Conservation (phyloP, 108 stramenopile species). For the Skeletonema grethae region DNA sequence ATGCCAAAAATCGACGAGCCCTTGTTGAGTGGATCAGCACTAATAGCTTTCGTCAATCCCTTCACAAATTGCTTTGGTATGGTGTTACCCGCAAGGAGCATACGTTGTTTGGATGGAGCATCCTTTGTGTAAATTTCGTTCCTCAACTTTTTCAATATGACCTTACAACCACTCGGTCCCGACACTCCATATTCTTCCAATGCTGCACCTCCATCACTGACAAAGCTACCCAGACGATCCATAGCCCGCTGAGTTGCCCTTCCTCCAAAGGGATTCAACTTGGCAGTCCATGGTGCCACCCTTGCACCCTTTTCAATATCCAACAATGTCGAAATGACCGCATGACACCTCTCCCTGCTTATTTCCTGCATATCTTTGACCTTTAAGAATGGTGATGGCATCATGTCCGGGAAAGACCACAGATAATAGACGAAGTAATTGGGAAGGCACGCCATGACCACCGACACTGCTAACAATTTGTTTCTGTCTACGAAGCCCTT, state of each 20-base stretch:
- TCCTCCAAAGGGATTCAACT: conserved; percentile 81
- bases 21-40: conserved; percentile 46
- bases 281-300: conserved; percentile 62
- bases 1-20: conserved; percentile 66
- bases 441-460: conserved; percentile 69
- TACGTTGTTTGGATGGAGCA: conserved; percentile 26
- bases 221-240: conserved; percentile 36
- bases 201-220: conserved; percentile 6
- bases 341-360: conserved; percentile 67
- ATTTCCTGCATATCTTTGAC: conserved; percentile 48
- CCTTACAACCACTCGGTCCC: conserved; percentile 43
- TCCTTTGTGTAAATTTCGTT: conserved; percentile 40
- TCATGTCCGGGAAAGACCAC: conserved; percentile 80
- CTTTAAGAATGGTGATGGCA: conserved; percentile 75
- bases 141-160: conserved; percentile 44
- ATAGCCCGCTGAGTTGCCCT: conserved; percentile 44
- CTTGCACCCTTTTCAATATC: conserved; percentile 66
- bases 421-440: conserved; percentile 77
- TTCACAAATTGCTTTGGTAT: conserved; percentile 63
- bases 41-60: conserved; percentile 58
- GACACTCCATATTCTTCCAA: conserved; percentile 20
- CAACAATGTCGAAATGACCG: conserved; percentile 67
- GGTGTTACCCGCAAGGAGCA: conserved; percentile 32
- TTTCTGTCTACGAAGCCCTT: conserved; percentile 79
- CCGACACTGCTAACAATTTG: conserved; percentile 65